phyloP scores from a whole-genome alignment of 2,329 filamentous ascomycete species.

The Paraconiothyrium sp. region DNA sequence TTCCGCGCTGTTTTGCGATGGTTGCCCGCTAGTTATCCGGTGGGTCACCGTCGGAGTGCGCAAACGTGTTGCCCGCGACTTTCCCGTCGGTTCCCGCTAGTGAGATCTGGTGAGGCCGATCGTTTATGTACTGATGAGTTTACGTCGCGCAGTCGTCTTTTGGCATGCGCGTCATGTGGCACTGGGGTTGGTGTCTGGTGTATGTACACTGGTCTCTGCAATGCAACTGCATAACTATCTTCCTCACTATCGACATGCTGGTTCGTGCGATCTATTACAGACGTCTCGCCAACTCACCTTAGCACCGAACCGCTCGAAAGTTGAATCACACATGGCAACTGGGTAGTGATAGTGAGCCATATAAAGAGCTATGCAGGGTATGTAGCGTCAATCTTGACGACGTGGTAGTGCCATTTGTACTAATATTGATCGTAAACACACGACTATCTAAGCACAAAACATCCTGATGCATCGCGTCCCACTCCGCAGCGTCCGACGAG shows the following conservation, averaged over 20 bases:
- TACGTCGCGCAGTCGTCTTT: not conserved
- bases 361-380: not conserved
- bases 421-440: not conserved
- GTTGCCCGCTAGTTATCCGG: conserved; percentile 12
- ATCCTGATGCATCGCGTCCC: not conserved
- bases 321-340: not conserved
- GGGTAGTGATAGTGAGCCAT: not conserved
- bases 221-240: too few relatives aligned
- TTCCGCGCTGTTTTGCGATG: conserved; percentile 3
- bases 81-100: conserved; percentile 13
- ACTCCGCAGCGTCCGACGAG: not conserved
- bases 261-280: too few relatives aligned
- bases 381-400: not conserved
- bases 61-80: not conserved
- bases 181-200: too few relatives aligned
- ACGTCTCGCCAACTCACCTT: too few relatives aligned
- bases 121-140: not conserved
- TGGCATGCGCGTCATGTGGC: too few relatives aligned
- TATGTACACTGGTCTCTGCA: too few relatives aligned
- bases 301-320: too few relatives aligned
- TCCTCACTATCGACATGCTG: too few relatives aligned
- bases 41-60: conserved; percentile 7
- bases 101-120: not conserved
- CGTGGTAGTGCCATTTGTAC: not conserved
- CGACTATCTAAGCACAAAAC: not conserved